A percentile compares a stretch with the other conserved stretches of the same genome.
Conservation (phyloP, 2,329 filamentous ascomycete species). For the Clonostachys rhizophaga region DNA sequence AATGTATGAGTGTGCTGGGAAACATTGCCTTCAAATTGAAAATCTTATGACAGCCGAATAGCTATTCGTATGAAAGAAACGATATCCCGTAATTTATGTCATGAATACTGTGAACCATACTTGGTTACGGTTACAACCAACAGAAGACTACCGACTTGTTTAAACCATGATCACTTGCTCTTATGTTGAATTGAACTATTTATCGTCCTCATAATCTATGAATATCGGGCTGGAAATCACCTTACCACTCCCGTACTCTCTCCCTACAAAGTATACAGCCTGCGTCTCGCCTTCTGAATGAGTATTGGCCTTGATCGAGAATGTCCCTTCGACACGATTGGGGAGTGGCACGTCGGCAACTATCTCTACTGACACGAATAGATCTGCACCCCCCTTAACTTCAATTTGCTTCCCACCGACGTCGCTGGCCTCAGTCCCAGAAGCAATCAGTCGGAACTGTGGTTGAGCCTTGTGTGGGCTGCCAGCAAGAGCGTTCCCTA, state of each 20-base stretch:
- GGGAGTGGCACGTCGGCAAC: slow-evolving; percentile 12
- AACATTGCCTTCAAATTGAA: no score
- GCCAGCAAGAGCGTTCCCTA: slow-evolving; percentile 15
- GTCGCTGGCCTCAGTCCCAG: slow-evolving; percentile 3
- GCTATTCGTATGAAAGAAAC: no score
- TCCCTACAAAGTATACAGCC: background rate
- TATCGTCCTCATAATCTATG: background rate
- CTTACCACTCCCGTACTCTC: background rate
- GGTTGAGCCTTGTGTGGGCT: slow-evolving; percentile 19
- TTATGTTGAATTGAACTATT: no score
- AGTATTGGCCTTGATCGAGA: slow-evolving; percentile 2
- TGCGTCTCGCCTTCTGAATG: background rate
- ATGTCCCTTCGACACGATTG: slow-evolving; percentile 9
- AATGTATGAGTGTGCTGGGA: no score
- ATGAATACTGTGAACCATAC: no score
- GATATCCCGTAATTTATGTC: no score
- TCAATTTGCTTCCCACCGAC: slow-evolving; percentile 8
- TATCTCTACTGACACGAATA: slow-evolving; percentile 13
- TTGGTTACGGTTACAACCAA: no score
- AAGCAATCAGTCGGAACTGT: slow-evolving; percentile 7
- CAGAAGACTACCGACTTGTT: no score
- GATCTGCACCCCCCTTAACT: slow-evolving; percentile 14
- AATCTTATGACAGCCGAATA: no score
- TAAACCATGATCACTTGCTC: no score
- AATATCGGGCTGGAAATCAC: background rate